These are phyloP conservation scores for Colletotrichum tofieldiae DNA, from an alignment of 2,329 filamentous ascomycete species.

Conservation along the genomic window DNA sequence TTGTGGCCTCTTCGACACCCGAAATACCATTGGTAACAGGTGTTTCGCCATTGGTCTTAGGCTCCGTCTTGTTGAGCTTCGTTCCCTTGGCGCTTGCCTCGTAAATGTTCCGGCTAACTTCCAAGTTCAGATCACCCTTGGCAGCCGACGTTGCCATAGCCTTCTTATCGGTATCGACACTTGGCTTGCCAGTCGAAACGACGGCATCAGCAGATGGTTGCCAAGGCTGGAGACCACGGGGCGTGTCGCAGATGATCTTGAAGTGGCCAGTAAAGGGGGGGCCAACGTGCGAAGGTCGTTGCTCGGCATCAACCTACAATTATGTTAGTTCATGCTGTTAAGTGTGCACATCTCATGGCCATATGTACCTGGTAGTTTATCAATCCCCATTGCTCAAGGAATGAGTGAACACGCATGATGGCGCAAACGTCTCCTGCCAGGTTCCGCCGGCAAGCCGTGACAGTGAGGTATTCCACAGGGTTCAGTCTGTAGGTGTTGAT, in stretches of 20 bases:
- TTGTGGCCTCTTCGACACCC: slow-evolving; percentile 73
- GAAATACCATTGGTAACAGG: slow-evolving; percentile 76
- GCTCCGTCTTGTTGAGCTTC: slow-evolving; percentile 79
- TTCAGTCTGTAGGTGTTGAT: slow-evolving; percentile 99
- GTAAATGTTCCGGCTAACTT: slow-evolving; percentile 95
- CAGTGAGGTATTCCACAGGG: slow-evolving; percentile 94
- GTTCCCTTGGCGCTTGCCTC: slow-evolving; percentile 87
- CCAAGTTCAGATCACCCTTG: slow-evolving; percentile 90
- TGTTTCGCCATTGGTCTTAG: slow-evolving; percentile 83
- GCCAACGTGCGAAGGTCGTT: slow-evolving; percentile 93
- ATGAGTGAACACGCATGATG: slow-evolving; percentile 98
- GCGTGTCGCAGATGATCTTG: slow-evolving; percentile 95
- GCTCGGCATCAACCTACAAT: slow-evolving; percentile 91
- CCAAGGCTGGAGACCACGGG: slow-evolving; percentile 93
- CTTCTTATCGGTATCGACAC: slow-evolving; percentile 79
- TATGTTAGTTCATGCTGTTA: neutral
- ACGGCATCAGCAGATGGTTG: slow-evolving; percentile 88
- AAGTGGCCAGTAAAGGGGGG: slow-evolving; percentile 98
- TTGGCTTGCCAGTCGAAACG: slow-evolving; percentile 73
- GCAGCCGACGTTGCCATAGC: slow-evolving; percentile 75
- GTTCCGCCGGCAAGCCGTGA: slow-evolving; percentile 95
- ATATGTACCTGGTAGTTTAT: slow-evolving; percentile 95
- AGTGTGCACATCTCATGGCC: slow-evolving; percentile 5
- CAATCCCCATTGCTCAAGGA: slow-evolving; percentile 97
- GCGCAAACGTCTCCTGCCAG: slow-evolving; percentile 97